Conservation (phyloP, 805 yeast species). For the Pachysolen tannophilus region DNA sequence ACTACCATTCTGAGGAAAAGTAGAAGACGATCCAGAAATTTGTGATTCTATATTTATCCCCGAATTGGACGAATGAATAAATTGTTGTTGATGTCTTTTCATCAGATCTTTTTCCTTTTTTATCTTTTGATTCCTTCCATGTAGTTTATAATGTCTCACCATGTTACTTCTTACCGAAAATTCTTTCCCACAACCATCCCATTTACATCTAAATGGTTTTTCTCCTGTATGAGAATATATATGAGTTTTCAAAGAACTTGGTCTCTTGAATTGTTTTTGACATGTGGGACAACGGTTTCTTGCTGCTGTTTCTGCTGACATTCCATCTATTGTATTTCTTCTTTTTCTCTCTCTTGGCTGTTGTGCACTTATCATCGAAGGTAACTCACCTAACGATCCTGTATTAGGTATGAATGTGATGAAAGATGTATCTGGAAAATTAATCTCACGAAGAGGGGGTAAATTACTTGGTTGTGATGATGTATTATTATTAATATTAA, state of each 20-base stretch:
- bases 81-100: too few relatives aligned
- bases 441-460: too few relatives aligned
- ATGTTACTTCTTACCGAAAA: constrained; percentile 77
- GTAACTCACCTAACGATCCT: too few relatives aligned
- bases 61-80: too few relatives aligned
- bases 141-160: constrained; percentile 72
- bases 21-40: too few relatives aligned
- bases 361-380: too few relatives aligned
- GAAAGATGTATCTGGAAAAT: constrained; percentile 60
- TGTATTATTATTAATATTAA: constrained; percentile 3
- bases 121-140: constrained; percentile 24
- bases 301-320: constrained; percentile 37
- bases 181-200: constrained; percentile 57
- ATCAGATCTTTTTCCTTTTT: too few relatives aligned
- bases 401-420: constrained; percentile 84
- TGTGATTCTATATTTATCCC: too few relatives aligned
- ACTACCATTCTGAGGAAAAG: too few relatives aligned
- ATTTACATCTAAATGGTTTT: constrained; percentile 56
- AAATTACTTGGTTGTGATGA: too few relatives aligned
- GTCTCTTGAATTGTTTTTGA: constrained; percentile 71
- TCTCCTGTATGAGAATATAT: constrained; percentile 77
- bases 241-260: constrained; percentile 77
- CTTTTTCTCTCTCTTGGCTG: constrained; percentile 10
- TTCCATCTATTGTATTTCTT: constrained; percentile 21
- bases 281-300: constrained; percentile 49